Evolutionary conservation across 495 filamentous ascomycete genomes (phyloP), one percentile per base, ranked within the genome.

Genomic region (Penicillium fimorum): DNA sequence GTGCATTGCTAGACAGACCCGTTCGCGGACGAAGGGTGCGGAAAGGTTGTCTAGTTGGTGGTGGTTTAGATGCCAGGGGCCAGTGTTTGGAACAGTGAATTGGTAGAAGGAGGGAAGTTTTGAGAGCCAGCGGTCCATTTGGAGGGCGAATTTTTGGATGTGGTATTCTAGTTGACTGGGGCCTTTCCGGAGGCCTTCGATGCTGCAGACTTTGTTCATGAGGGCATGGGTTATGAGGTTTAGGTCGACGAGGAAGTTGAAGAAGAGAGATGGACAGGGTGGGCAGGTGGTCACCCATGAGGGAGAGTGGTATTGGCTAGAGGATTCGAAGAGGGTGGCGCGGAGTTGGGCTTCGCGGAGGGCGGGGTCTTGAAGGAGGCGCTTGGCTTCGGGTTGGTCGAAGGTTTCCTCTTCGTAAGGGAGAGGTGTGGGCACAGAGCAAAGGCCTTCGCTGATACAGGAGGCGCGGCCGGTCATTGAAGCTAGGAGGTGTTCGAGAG

Each of bases 381-480:
- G 47, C 8, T 50, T 22, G 8, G 66, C 55, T 0, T 63, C 58
- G 0, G 63, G 64, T 2, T 62, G 55, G 8, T 55, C 56, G 29
- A 67, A 76, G n/a, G 18, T 22, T 41, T 81, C 79, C 59, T 87
- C 83, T 33, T 80, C 75, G 18, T 81, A 61, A 9, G 84, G 81
- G 5, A 80, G 48, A 1, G 85, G 84, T 35, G 82, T 61, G 0
- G 81, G 77, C 0, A 77, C 75, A 22, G 80, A 77, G 55, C 80
- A 84, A 60, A 83, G 71, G 25, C 64, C 62, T 54, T 84, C 79
- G 7, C 76, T 63, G 33, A 85, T 77, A 42, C 77, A 77, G 22
- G 79, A 79, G 7, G 82, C 80, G n/a, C 85, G 78, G 3, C 85
- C 85, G 5, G 82, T 85, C 62, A 86, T 83, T 8, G 76, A 71